Evolutionary conservation across 352 stramenopile species (phyloP), one percentile per base, ranked within the genome.

Genomic region (Phytophthora pinifolia): DNA sequence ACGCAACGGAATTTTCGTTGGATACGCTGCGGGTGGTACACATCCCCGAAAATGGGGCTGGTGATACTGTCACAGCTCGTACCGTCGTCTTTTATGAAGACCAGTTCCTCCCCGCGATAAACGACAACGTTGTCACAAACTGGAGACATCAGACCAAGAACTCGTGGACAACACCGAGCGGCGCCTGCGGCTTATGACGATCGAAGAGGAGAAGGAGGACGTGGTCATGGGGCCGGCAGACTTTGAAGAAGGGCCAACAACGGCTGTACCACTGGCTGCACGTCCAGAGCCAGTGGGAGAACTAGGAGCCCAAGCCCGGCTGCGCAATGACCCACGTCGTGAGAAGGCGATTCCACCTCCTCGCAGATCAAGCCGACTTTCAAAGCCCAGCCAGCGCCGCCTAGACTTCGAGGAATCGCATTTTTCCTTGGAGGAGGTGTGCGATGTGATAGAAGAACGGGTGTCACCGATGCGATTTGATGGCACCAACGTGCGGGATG

Each of bases 401-500:
- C 20, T 62, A 17, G 37, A 55, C 10, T 62, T 29, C 20, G 54
- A 62, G 8, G 45, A 38, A 6, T 55, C 45, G 10, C 54, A 56
- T 35, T 13, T 56, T 9, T 41, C 31, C n/a, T 0, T 55, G 54
- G 22, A 51, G 4, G 45, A 56, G 9, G 45, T 51, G 0, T 62
- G 52, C 9, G 10, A 42, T n/a, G 39, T 51, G 37, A 31, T 62
- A 1, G 38, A 62, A 33, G 38, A 62, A 15, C 38, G 37, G 12
- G 3, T 49, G 9, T 1, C 27, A 6, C 37, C 37, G 18, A 20
- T n/a, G 2, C 7, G 2, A 0, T 62, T 62, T 31, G 38, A 51
- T 29, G 54, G 54, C 7, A 51, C 54, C 2, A 50, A 56, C 15
- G 20, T 49, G 18, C 32, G 25, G 2, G 33, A 50, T 18, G 32